Percentiles rank a stretch among this genome's conserved stretches.
These are phyloP conservation scores for Tinospora cordifolia DNA, from an alignment of 164 flowering plant genomes.

Conservation along the genomic window DNA sequence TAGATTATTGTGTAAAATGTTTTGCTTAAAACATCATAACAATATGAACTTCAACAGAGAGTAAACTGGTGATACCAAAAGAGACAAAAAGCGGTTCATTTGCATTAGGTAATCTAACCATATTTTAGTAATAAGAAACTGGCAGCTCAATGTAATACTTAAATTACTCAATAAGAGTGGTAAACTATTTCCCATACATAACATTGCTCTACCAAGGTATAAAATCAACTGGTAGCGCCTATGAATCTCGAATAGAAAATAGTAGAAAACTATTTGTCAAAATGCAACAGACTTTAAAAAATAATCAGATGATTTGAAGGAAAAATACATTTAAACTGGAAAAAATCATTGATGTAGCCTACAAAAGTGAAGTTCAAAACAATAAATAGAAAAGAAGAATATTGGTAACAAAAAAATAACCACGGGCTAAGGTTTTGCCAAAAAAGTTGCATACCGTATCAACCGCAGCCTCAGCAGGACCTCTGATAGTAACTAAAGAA, in stretches of 20 bases:
- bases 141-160: not conserved
- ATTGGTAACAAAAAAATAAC: not conserved
- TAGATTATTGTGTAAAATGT: too few relatives aligned
- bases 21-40: too few relatives aligned
- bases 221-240: not conserved
- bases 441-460: slow-evolving; percentile 58
- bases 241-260: not conserved
- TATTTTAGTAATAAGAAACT: not conserved
- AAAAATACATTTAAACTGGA: not conserved
- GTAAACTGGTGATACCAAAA: not conserved
- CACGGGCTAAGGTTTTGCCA: not conserved
- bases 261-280: not conserved
- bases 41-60: not conserved
- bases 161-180: not conserved
- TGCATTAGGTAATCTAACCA: not conserved
- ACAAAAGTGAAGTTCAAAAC: not conserved
- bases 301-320: not conserved
- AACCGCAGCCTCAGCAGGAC: slow-evolving; percentile 91
- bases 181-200: not conserved
- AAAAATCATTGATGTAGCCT: not conserved
- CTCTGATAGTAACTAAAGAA: slow-evolving; percentile 61
- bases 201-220: not conserved
- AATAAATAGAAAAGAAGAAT: not conserved
- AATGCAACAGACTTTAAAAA: not conserved
- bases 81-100: not conserved